Conservation (phyloP, 768 basidiomycete species). For the Lactarius tabidus region DNA sequence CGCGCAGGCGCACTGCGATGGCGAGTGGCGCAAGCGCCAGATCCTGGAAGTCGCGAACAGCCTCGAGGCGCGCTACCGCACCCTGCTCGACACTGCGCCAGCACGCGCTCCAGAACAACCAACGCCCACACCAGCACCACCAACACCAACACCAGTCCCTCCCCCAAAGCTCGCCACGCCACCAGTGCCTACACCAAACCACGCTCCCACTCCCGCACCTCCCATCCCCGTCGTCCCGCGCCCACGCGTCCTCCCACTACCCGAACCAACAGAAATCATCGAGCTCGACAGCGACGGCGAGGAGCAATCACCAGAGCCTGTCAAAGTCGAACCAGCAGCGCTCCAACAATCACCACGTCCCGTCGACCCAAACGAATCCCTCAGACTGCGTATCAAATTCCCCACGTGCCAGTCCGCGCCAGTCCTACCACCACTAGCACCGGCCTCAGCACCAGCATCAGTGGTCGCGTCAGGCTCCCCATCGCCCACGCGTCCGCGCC, state of each 20-base stretch:
- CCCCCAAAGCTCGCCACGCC: background rate
- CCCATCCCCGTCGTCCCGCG: background rate
- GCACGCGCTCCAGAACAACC: conserved; percentile 40
- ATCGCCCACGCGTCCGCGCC: conserved; percentile 19
- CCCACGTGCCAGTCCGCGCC: background rate
- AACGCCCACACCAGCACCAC: background rate
- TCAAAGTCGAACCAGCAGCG: conserved; percentile 8
- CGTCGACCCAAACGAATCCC: conserved; percentile 7
- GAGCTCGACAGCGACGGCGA: conserved; percentile 23
- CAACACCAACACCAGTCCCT: conserved; percentile 11
- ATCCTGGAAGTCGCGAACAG: conserved; percentile 66
- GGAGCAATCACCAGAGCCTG: background rate
- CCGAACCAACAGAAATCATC: conserved; percentile 9
- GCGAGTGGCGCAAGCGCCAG: conserved; percentile 67
- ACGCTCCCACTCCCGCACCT: background rate
- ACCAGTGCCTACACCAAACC: background rate
- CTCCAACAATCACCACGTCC: background rate
- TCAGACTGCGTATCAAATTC: conserved; percentile 17
- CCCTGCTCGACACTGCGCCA: conserved; percentile 50
- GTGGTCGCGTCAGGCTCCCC: background rate
- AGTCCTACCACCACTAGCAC: background rate
- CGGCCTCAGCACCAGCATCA: background rate
- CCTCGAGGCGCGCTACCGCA: conserved; percentile 69
- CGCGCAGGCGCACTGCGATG: conserved; percentile 45
- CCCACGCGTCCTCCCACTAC: background rate